Percentiles rank a stretch among this genome's conserved stretches.
Conservation (phyloP, 305 asterid species). For the Salvia sclarea region DNA sequence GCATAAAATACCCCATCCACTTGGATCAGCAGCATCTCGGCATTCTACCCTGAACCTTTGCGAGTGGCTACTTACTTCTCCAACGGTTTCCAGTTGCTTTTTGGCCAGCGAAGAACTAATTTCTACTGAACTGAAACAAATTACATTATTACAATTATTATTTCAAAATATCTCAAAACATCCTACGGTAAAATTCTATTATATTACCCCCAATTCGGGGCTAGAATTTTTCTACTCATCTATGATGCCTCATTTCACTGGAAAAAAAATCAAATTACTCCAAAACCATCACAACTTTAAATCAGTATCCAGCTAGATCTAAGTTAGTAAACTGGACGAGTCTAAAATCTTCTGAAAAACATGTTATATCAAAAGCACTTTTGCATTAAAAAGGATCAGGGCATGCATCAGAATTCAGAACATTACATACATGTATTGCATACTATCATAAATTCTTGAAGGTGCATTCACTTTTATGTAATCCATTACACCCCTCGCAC, state of each 20-base stretch:
- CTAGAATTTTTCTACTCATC: conserved; percentile 17
- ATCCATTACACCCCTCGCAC: conserved; percentile 98
- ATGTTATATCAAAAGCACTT: conserved; percentile 17
- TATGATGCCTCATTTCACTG: conserved; percentile 12
- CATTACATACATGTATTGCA: conserved; percentile 74
- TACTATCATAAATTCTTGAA: conserved; percentile 79
- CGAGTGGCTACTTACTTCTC: conserved; percentile 73
- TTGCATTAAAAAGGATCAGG: conserved; percentile 1
- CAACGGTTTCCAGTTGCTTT: conserved; percentile 87
- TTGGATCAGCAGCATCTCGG: conserved; percentile 94
- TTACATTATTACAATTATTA: conserved; percentile 20
- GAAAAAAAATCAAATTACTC: not conserved
- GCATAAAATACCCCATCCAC: conserved; percentile 76
- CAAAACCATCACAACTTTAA: conserved; percentile 1
- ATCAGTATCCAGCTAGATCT: not conserved
- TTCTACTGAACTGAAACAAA: conserved; percentile 83
- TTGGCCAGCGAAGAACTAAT: conserved; percentile 91
- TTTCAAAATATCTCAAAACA: conserved; percentile 22
- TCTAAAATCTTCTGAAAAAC: not conserved
- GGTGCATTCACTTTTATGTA: conserved; percentile 94
- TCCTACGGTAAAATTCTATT: conserved; percentile 3
- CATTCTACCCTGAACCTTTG: conserved; percentile 77
- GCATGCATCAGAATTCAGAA: conserved; percentile 1
- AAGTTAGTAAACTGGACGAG: not conserved
- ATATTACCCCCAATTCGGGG: conserved; percentile 8